Conservation (phyloP, 2,329 filamentous ascomycete species). For the Raffaelea ambrosiae region DNA sequence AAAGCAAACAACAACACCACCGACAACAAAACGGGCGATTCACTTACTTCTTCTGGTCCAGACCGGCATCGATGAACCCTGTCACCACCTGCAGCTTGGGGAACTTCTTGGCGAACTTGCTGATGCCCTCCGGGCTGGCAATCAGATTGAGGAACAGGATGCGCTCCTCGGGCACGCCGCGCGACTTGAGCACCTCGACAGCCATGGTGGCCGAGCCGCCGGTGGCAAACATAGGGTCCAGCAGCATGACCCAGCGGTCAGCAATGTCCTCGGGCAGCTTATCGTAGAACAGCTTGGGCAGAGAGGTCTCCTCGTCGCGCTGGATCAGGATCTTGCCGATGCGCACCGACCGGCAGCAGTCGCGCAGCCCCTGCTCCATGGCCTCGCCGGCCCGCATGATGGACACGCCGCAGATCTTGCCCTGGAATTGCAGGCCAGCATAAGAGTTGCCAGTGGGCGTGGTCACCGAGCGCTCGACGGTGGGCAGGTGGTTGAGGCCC, state of each 20-base stretch:
- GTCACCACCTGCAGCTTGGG: constrained; percentile 88
- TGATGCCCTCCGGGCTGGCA: constrained; percentile 88
- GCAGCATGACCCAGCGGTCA: constrained; percentile 81
- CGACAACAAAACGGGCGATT: constrained; percentile 3
- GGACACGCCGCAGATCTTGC: constrained; percentile 96
- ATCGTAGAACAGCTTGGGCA: constrained; percentile 93
- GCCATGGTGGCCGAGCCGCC: constrained; percentile 96
- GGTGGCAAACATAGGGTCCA: constrained; percentile 99
- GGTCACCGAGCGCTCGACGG: constrained; percentile 78
- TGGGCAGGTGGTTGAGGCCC: constrained; percentile 90
- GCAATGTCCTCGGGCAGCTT: constrained; percentile 93
- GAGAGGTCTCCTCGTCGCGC: constrained; percentile 86
- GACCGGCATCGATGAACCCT: constrained; percentile 86
- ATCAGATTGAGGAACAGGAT: constrained; percentile 97
- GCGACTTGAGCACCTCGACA: constrained; percentile 81
- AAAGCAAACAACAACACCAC: background rate
- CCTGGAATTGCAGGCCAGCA: constrained; percentile 87
- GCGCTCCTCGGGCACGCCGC: constrained; percentile 87
- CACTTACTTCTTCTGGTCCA: constrained; percentile 86
- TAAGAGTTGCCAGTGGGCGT: constrained; percentile 87
- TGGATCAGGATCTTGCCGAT: constrained; percentile 99
- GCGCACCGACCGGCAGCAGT: constrained; percentile 94
- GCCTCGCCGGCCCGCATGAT: constrained; percentile 98
- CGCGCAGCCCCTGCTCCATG: constrained; percentile 94
- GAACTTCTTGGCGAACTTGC: constrained; percentile 81